phyloP scores from a whole-genome alignment of 495 filamentous ascomycete genomes.

The Podospora didyma region DNA sequence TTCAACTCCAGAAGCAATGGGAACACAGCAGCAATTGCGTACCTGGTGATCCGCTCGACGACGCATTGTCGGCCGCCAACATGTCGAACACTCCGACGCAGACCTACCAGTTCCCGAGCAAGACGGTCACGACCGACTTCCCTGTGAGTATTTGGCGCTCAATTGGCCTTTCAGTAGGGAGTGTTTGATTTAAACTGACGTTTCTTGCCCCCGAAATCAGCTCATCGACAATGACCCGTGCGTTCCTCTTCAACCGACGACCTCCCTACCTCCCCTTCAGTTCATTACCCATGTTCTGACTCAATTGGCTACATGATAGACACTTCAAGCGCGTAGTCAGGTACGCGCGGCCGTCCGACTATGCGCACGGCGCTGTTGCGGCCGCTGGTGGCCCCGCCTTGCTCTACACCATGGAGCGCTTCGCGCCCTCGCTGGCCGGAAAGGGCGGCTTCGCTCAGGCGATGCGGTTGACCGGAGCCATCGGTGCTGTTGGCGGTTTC shows the following conservation, averaged over 20 bases:
- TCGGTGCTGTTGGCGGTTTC: constrained; percentile 72
- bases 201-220: constrained; percentile 42
- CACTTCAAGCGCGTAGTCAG: constrained; percentile 83
- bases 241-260: constrained; percentile 26
- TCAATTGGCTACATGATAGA: constrained; percentile 45
- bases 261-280: neutral
- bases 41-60: constrained; percentile 22
- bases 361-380: constrained; percentile 60
- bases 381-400: constrained; percentile 65
- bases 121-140: constrained; percentile 69
- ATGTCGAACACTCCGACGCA: constrained; percentile 59
- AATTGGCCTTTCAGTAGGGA: constrained; percentile 4
- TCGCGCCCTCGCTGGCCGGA: constrained; percentile 76
- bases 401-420: constrained; percentile 73
- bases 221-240: constrained; percentile 99
- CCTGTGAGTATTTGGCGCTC: constrained; percentile 54
- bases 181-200: constrained; percentile 4
- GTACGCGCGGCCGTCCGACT: constrained; percentile 84
- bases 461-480: constrained; percentile 65
- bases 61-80: constrained; percentile 34
- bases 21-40: neutral
- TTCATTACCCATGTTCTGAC: constrained; percentile 15
- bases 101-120: constrained; percentile 64
- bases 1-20: constrained; percentile 29
- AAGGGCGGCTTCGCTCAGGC: constrained; percentile 74